A percentile compares a stretch with the other conserved stretches of the same genome.
Conservation (phyloP, 2,329 filamentous ascomycete genomes). For the Aspergillus pseudoviridinutans region DNA sequence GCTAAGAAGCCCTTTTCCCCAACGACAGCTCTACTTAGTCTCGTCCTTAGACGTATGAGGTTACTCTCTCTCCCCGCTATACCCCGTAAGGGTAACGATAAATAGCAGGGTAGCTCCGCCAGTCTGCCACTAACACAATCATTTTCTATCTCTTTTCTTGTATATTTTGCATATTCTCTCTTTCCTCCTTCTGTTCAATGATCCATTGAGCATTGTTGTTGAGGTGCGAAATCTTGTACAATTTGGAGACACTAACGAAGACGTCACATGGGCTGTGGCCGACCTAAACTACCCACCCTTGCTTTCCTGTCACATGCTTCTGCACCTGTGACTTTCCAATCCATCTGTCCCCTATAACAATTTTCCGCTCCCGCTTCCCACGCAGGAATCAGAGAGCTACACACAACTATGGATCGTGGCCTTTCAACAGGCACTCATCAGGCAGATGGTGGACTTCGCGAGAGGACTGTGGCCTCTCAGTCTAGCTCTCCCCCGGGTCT, state of each 20-base stretch:
- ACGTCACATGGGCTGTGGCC: conserved; percentile 8
- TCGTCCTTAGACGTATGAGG: not conserved
- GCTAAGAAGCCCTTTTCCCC: not conserved
- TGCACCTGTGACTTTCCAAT: conserved; percentile 1
- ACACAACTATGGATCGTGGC: conserved; percentile 34
- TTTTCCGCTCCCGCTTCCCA: conserved; percentile 15
- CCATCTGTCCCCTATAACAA: conserved; percentile 15
- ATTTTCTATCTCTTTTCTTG: not conserved
- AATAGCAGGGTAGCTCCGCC: not conserved
- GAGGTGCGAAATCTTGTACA: not conserved
- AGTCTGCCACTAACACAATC: not conserved
- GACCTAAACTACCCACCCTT: conserved; percentile 10
- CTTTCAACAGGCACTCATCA: conserved; percentile 35
- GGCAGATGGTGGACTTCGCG: conserved; percentile 43
- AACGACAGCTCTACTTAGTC: not conserved
- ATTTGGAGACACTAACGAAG: not conserved
- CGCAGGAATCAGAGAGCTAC: not conserved
- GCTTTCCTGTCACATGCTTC: conserved; percentile 17
- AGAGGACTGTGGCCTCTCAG: conserved; percentile 41
- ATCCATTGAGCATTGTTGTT: not conserved
- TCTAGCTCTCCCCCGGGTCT: conserved; percentile 45
- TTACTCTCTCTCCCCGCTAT: not conserved
- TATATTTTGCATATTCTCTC: not conserved
- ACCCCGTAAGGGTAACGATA: not conserved
- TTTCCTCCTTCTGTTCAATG: not conserved